Conservation (phyloP, 768 basidiomycete species). For the Cyclocybe aegerita region DNA sequence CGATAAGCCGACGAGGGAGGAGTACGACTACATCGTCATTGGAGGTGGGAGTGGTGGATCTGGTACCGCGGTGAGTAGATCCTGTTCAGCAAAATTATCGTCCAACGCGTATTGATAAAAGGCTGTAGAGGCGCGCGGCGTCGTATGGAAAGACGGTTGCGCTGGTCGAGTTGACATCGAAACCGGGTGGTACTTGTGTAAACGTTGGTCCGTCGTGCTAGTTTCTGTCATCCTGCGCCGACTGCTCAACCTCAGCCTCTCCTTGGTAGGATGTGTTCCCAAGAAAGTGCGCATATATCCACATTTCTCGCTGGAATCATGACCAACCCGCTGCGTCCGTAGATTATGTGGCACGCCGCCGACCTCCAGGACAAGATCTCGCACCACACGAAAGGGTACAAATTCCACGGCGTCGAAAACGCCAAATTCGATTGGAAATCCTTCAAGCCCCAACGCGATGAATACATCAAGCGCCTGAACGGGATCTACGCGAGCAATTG, state of each 20-base stretch:
- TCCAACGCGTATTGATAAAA: not conserved
- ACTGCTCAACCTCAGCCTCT: not conserved
- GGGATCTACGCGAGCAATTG: constrained; percentile 91
- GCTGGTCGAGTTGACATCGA: constrained; percentile 72
- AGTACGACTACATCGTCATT: constrained; percentile 85
- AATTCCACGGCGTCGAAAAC: constrained; percentile 57
- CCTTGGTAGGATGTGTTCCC: constrained; percentile 80
- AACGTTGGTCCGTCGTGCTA: constrained; percentile 79
- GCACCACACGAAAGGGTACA: constrained; percentile 72
- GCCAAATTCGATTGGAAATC: constrained; percentile 84
- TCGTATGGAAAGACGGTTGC: constrained; percentile 93
- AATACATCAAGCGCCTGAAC: constrained; percentile 88
- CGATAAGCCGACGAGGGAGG: constrained; percentile 58
- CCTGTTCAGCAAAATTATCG: not conserved
- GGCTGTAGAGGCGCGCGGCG: constrained; percentile 81
- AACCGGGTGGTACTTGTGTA: constrained; percentile 94
- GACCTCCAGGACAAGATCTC: constrained; percentile 84
- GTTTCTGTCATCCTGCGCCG: not conserved
- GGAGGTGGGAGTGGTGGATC: constrained; percentile 95
- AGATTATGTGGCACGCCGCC: constrained; percentile 99
- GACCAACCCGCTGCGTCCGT: not conserved
- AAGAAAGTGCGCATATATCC: constrained; percentile 66
- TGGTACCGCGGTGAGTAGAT: constrained; percentile 69
- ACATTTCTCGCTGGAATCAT: not conserved
- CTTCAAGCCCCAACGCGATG: constrained; percentile 94